phyloP scores from a whole-genome alignment of 441 rosid species.

The Cnidoscolus chayamansa region DNA sequence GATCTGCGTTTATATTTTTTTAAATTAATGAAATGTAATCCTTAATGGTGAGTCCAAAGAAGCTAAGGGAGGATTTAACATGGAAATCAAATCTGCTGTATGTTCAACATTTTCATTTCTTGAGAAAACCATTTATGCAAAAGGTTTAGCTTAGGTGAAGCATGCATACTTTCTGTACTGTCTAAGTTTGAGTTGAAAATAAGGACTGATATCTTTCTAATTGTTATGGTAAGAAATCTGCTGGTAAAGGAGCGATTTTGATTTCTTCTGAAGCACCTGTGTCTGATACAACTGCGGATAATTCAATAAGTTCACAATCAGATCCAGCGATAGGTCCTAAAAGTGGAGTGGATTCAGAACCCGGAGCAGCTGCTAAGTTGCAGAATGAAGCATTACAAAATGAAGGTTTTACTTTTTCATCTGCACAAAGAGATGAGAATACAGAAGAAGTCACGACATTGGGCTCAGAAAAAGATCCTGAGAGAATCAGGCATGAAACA shows the following conservation, averaged over 20 bases:
- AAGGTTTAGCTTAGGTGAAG: background rate
- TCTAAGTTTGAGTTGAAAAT: background rate
- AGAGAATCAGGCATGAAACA: constrained; percentile 42
- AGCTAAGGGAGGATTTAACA: background rate
- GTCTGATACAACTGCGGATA: constrained; percentile 31
- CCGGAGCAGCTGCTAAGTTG: constrained; percentile 27
- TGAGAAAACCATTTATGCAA: background rate
- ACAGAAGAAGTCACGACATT: constrained; percentile 15
- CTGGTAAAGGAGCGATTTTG: constrained; percentile 14
- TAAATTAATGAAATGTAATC: background rate
- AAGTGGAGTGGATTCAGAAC: constrained; percentile 31
- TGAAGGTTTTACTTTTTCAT: constrained; percentile 26
- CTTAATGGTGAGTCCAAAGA: background rate
- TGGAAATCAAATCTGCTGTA: background rate
- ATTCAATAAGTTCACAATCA: constrained; percentile 35
- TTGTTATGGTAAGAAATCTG: constrained; percentile 15
- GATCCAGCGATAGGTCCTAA: constrained; percentile 27
- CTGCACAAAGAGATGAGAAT: constrained; percentile 26
- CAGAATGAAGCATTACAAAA: constrained; percentile 31
- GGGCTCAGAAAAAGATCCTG: constrained; percentile 42
- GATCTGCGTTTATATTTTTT: background rate
- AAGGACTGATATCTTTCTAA: constrained; percentile 4
- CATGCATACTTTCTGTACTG: background rate
- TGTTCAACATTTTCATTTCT: background rate
- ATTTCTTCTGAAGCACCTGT: constrained; percentile 35